Base-by-base conservation (phyloP, 768 basidiomycete species). In the Strobilomyces dryophilus region DNA sequence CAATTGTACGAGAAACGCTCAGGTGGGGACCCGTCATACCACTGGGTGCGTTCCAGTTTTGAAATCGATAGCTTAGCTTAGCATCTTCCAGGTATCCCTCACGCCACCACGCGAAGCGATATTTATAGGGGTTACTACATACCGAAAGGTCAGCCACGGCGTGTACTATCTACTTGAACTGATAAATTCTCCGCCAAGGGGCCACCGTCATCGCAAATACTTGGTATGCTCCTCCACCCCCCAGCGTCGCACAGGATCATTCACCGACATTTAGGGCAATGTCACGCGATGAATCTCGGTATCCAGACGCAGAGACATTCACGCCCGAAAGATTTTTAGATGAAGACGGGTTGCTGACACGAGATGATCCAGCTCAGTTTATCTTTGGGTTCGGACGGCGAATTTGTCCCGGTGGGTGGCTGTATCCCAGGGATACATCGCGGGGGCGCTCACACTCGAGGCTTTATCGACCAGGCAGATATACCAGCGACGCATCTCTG, bases 11-110 rank as follows among this genome's bases (percentile, higher is more conserved):
- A 12, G 49, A 50, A 48, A 21, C 31, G 9, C 7, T 52, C 21
- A 47, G 55, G 29, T 56, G 55, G 55, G 37, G 34, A 29, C 55
- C 55, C 1, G 36, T 51, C 26, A 15, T 12, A 18, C 51, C 51
- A 4, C 17, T 52, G 2, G 49, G 54, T 55, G 14, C 11, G 48
- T n/a, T n/a, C n/a, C n/a, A n/a, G n/a, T n/a, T n/a, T n/a, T n/a
- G n/a, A n/a, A n/a, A n/a, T n/a, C n/a, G n/a, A n/a, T n/a, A n/a
- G n/a, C n/a, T n/a, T n/a, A n/a, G n/a, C n/a, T n/a, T n/a, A n/a
- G n/a, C n/a, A 4, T 14, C 20, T 9, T 8, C 0, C 14, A 55
- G 47, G 45, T 32, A 41, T 9, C 2, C 55, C 55, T 9, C 55
- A 56, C 14, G 46, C 46, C 10, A 31, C 18, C 14, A 48, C 18